These are phyloP conservation scores for Macrolepiota albuminosa DNA, from an alignment of 768 basidiomycete species.

Conservation along the genomic window DNA sequence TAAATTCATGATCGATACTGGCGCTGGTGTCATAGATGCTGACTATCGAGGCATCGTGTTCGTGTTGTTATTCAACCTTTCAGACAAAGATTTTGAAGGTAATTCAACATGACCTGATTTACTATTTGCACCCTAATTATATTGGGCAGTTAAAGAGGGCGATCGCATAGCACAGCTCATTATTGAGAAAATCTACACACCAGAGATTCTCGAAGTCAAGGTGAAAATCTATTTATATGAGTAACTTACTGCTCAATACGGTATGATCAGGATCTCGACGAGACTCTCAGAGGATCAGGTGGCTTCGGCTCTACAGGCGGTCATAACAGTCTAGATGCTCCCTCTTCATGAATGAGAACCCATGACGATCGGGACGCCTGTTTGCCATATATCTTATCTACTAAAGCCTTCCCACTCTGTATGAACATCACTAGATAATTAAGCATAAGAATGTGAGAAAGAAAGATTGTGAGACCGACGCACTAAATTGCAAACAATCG, in stretches of 20 bases:
- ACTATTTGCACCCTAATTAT: neutral
- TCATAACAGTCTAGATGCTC: conserved; percentile 43
- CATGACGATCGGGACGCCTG: neutral
- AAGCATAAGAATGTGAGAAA: neutral
- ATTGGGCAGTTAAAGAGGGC: conserved; percentile 73
- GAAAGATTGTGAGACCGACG: neutral
- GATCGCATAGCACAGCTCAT: conserved; percentile 97
- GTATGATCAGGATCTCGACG: conserved; percentile 64
- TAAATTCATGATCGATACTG: conserved; percentile 97
- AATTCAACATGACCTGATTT: neutral
- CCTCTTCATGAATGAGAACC: conserved; percentile 6
- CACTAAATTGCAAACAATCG: neutral
- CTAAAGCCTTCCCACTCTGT: neutral
- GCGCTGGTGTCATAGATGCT: conserved; percentile 95
- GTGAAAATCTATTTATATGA: conserved; percentile 36
- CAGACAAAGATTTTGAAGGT: conserved; percentile 88
- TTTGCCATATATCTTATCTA: neutral
- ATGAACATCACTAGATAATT: neutral
- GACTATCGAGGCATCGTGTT: conserved; percentile 93
- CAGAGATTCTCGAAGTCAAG: conserved; percentile 81
- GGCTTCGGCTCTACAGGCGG: conserved; percentile 98
- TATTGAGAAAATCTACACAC: conserved; percentile 84
- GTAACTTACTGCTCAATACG: neutral
- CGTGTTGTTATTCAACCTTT: conserved; percentile 90
- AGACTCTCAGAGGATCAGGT: conserved; percentile 76